These are phyloP conservation scores for Trichoderma polysporum DNA, from an alignment of 2,329 filamentous ascomycete species.

Conservation along the genomic window DNA sequence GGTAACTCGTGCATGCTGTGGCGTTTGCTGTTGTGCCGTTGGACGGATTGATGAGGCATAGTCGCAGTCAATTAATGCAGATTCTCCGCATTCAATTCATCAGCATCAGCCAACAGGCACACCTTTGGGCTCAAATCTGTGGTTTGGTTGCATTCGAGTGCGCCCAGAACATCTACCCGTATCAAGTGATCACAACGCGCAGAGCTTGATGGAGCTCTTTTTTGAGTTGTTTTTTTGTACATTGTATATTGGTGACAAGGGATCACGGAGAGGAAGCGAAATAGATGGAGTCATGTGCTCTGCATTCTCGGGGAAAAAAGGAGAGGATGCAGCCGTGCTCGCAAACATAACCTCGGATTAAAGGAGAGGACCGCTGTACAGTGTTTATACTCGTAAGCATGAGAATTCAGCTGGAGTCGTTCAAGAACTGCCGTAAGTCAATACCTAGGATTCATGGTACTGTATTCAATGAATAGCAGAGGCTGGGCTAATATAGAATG, in stretches of 20 bases:
- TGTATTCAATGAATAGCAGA: not conserved
- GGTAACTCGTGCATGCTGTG: not conserved
- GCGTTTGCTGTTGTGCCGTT: not conserved
- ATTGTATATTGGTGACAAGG: not conserved
- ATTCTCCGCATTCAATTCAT: not conserved
- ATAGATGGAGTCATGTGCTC: slow-evolving; percentile 12
- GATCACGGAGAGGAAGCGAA: slow-evolving; percentile 4
- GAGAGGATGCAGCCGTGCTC: not conserved
- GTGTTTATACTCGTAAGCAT: not conserved
- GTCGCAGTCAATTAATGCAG: not conserved
- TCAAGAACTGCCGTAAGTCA: no score
- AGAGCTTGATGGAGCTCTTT: not conserved
- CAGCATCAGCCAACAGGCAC: not conserved
- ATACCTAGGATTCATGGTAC: no score
- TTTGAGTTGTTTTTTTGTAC: slow-evolving; percentile 9
- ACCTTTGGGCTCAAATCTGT: not conserved
- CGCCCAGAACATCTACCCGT: not conserved
- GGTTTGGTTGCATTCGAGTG: slow-evolving; percentile 2
- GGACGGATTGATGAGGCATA: not conserved
- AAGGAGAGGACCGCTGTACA: not conserved
- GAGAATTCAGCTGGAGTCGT: not conserved
- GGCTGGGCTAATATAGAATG: not conserved
- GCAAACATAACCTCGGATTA: not conserved
- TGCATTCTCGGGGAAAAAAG: not conserved
- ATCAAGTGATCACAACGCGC: slow-evolving; percentile 3